Evolutionary conservation across 2,329 filamentous ascomycete species (phyloP).

Genomic region (Colletotrichum sp.): DNA sequence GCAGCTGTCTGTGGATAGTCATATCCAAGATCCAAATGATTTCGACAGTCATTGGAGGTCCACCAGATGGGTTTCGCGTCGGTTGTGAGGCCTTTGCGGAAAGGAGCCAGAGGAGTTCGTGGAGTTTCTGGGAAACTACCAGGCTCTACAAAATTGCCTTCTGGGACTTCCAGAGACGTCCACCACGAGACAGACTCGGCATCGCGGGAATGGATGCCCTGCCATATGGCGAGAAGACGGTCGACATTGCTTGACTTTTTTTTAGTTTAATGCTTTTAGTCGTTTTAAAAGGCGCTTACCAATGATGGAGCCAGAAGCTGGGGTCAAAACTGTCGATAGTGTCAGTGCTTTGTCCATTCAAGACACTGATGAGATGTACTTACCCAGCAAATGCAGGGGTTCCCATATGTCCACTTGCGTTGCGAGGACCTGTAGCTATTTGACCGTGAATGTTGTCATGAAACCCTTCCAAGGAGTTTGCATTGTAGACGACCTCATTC

Average conservation of each 20-base stretch:
- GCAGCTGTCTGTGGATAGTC: constrained; percentile 4
- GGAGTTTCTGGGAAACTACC: background rate
- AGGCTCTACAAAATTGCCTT: background rate
- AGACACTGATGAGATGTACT: background rate
- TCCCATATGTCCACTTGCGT: background rate
- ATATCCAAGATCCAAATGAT: constrained; percentile 2
- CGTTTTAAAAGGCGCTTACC: background rate
- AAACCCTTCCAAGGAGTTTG: background rate
- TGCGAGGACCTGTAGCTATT: background rate
- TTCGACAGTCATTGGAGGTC: constrained; percentile 2
- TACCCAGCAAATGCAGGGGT: background rate
- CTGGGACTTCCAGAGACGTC: background rate
- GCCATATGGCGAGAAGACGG: background rate
- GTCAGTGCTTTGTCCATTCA: background rate
- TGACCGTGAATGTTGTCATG: background rate
- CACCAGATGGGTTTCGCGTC: background rate
- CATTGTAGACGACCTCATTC: background rate
- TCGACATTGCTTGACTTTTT: background rate
- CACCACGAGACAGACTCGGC: background rate
- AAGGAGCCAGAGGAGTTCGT: background rate
- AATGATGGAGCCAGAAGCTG: background rate
- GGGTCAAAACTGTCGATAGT: background rate
- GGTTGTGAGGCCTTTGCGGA: background rate
- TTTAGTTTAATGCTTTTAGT: background rate
- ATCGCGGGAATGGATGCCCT: background rate